These are phyloP conservation scores for Raphanus sativus DNA, from an alignment of 345 rosid genomes.

Conservation along the genomic window DNA sequence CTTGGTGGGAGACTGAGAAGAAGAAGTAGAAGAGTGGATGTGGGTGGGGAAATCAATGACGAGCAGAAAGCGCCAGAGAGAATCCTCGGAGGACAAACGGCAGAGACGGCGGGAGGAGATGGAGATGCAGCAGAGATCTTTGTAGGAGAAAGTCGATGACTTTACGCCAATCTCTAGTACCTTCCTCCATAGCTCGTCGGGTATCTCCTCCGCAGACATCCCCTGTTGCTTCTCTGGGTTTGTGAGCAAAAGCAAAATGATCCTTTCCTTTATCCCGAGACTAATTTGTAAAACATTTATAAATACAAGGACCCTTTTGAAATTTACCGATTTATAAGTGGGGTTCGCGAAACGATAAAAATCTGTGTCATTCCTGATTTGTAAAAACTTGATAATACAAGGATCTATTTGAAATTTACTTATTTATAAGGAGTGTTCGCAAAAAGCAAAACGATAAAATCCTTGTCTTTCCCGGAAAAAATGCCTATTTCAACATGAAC, in stretches of 20 bases:
- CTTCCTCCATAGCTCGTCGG: constrained; percentile 80
- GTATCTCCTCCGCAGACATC: constrained; percentile 48
- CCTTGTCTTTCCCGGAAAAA: not conserved
- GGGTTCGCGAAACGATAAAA: too few species aligned
- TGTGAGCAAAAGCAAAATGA: too few species aligned
- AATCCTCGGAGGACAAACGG: constrained; percentile 63
- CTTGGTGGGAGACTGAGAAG: constrained; percentile 40
- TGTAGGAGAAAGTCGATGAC: constrained; percentile 46
- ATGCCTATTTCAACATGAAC: too few species aligned
- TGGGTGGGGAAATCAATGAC: constrained; percentile 47
- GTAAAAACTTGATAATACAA: too few species aligned
- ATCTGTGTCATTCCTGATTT: too few species aligned
- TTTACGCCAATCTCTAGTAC: constrained; percentile 59
- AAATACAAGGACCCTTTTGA: not conserved
- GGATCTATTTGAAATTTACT: too few species aligned
- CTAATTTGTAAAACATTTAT: not conserved
- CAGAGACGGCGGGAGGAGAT: constrained; percentile 71
- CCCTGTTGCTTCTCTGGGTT: not conserved
- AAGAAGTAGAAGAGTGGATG: constrained; percentile 23
- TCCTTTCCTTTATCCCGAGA: not conserved
- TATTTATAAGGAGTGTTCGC: not conserved
- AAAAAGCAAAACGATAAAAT: not conserved
- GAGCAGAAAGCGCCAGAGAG: constrained; percentile 65
- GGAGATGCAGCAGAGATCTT: constrained; percentile 79
- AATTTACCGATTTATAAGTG: not conserved